Conservation (phyloP, 208 protist species). For the Strigomonas oncopelti region DNA sequence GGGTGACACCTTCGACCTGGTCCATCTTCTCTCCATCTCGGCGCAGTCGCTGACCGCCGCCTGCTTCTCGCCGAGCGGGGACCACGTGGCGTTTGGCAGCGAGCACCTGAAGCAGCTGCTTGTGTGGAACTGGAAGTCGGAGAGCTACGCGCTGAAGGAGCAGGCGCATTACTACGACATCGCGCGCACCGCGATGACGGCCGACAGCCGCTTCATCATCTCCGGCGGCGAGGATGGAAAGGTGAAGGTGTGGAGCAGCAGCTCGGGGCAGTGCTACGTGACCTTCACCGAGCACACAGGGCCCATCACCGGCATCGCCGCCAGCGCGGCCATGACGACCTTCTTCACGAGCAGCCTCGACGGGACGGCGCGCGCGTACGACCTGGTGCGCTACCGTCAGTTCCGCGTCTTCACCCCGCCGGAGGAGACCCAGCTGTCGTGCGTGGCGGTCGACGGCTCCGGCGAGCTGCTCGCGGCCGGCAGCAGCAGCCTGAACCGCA, state of each 20-base stretch:
- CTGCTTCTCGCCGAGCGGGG: slow-evolving; percentile 73
- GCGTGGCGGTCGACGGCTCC: slow-evolving; percentile 89
- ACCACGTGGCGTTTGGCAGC: slow-evolving; percentile 87
- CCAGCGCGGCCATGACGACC: slow-evolving; percentile 78
- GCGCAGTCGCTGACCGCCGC: slow-evolving; percentile 85
- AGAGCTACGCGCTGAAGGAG: slow-evolving; percentile 91
- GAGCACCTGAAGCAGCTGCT: slow-evolving; percentile 88
- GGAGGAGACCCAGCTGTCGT: slow-evolving; percentile 83
- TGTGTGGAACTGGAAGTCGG: slow-evolving; percentile 93
- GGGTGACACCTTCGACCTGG: slow-evolving; percentile 18
- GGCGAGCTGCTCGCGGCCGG: slow-evolving; percentile 88
- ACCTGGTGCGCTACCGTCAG: slow-evolving; percentile 86
- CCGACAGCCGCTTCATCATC: slow-evolving; percentile 83
- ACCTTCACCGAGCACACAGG: slow-evolving; percentile 90
- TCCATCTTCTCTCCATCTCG: slow-evolving; percentile 91
- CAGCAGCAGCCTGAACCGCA: slow-evolving; percentile 72
- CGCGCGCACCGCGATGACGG: slow-evolving; percentile 80
- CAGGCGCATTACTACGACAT: slow-evolving; percentile 93
- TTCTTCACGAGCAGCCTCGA: slow-evolving; percentile 90
- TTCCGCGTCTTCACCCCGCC: slow-evolving; percentile 87
- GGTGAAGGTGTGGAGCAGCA: slow-evolving; percentile 91
- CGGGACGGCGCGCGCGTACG: slow-evolving; percentile 88
- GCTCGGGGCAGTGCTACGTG: slow-evolving; percentile 89
- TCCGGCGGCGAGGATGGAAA: slow-evolving; percentile 91
- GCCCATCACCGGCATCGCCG: slow-evolving; percentile 79